These are phyloP conservation scores for Solanum hybrid DNA, from an alignment of 305 asterid genomes.

Conservation along the genomic window DNA sequence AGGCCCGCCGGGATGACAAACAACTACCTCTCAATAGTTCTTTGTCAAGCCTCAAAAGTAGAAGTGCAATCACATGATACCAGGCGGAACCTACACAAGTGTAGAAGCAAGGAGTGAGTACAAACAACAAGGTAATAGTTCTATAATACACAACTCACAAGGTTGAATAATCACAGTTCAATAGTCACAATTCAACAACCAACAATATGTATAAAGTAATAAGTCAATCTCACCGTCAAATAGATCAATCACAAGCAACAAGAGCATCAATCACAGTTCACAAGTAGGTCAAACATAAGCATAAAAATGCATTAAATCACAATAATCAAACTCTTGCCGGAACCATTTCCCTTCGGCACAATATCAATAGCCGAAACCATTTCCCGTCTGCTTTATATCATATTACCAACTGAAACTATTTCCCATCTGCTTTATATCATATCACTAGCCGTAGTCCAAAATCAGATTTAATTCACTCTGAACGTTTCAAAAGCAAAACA, in stretches of 20 bases:
- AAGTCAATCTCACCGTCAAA: neutral
- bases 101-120: neutral
- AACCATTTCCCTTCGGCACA: too few relatives aligned
- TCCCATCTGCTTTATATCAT: too few relatives aligned
- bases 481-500: neutral
- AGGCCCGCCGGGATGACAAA: neutral
- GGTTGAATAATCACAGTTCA: too few relatives aligned
- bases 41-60: neutral
- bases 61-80: neutral
- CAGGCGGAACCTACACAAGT: neutral
- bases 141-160: neutral
- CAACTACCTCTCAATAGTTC: neutral
- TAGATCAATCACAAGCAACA: neutral
- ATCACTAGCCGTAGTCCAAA: too few relatives aligned
- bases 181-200: neutral
- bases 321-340: too few relatives aligned
- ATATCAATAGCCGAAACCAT: too few relatives aligned
- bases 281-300: neutral
- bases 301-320: neutral
- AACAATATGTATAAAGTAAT: neutral
- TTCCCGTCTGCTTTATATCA: too few relatives aligned
- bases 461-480: neutral
- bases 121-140: neutral
- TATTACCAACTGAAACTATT: too few relatives aligned
- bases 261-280: neutral